Percentiles rank a stretch among this genome's conserved stretches.
phyloP scores from a whole-genome alignment of 257 asterid genomes.

The Capsicum chinense region DNA sequence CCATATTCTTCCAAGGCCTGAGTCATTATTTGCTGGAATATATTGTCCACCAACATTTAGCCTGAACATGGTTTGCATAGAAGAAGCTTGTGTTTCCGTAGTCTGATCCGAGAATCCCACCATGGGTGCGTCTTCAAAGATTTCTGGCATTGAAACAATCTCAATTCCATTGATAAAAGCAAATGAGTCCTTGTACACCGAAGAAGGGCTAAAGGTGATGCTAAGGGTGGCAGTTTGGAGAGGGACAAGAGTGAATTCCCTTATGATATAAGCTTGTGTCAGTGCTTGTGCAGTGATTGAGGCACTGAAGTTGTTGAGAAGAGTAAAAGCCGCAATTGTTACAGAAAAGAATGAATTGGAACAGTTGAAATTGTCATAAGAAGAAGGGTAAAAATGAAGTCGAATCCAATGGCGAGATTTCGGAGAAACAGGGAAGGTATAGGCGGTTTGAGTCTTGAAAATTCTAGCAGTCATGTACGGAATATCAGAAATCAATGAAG shows the following conservation, averaged over 20 bases:
- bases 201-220: slow-evolving; percentile 64
- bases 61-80: slow-evolving; percentile 68
- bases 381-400: slow-evolving; percentile 77
- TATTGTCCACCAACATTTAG: slow-evolving; percentile 72
- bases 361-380: slow-evolving; percentile 43
- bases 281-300: slow-evolving; percentile 59
- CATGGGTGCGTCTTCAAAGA: slow-evolving; percentile 49
- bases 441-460: slow-evolving; percentile 51
- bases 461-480: slow-evolving; percentile 80
- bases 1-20: slow-evolving; percentile 63
- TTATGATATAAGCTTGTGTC: slow-evolving; percentile 60
- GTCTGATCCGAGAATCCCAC: slow-evolving; percentile 47
- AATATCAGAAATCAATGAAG: slow-evolving; percentile 64
- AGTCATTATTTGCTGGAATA: slow-evolving; percentile 49
- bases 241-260: slow-evolving; percentile 50
- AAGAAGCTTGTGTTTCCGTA: slow-evolving; percentile 32
- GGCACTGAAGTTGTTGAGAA: slow-evolving; percentile 69
- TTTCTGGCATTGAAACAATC: slow-evolving; percentile 60
- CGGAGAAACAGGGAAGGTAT: slow-evolving; percentile 50
- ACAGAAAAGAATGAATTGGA: slow-evolving; percentile 55
- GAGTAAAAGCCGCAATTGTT: slow-evolving; percentile 47
- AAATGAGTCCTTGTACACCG: slow-evolving; percentile 36
- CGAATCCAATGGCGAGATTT: slow-evolving; percentile 60
- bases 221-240: slow-evolving; percentile 40
- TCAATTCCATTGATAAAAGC: slow-evolving; percentile 85